phyloP scores from a whole-genome alignment of 208 protist species.

The Leishmania mexicana region DNA sequence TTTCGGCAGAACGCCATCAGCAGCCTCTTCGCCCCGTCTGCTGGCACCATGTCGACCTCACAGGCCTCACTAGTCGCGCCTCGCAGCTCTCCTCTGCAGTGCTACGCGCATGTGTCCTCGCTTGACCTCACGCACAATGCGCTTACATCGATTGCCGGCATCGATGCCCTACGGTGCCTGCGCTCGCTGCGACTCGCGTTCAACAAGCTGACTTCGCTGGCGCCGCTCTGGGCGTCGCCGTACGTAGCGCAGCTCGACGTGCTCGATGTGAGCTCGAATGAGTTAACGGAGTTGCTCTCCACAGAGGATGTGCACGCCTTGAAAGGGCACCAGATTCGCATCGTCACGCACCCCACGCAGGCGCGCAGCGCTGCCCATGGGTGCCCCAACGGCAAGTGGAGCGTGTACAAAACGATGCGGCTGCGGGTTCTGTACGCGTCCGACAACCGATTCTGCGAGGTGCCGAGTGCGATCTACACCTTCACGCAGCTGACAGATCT shows the following conservation, averaged over 20 bases:
- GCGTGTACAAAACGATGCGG: slow-evolving; percentile 15
- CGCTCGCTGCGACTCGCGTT: slow-evolving; percentile 54
- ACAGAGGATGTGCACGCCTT: slow-evolving; percentile 24
- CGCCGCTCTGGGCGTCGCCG: slow-evolving; percentile 49
- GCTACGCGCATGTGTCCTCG: slow-evolving; percentile 46
- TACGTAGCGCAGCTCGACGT: slow-evolving; percentile 46
- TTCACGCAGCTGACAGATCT: slow-evolving; percentile 52
- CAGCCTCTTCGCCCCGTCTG: slow-evolving; percentile 16
- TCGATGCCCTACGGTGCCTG: slow-evolving; percentile 49
- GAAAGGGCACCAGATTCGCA: slow-evolving; percentile 8
- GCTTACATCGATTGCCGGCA: slow-evolving; percentile 47
- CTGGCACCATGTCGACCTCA: background rate
- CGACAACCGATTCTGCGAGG: slow-evolving; percentile 38
- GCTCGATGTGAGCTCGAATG: slow-evolving; percentile 71
- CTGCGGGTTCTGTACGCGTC: slow-evolving; percentile 58
- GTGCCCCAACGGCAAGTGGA: slow-evolving; percentile 8
- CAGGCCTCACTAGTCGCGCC: background rate
- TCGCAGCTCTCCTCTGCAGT: slow-evolving; percentile 25
- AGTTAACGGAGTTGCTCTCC: slow-evolving; percentile 37
- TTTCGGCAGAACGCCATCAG: slow-evolving; percentile 47
- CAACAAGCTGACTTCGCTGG: slow-evolving; percentile 56
- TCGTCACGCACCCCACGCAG: slow-evolving; percentile 25
- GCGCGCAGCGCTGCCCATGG: slow-evolving; percentile 1
- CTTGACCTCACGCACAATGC: slow-evolving; percentile 68
- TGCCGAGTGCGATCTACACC: slow-evolving; percentile 27